phyloP scores from a whole-genome alignment of 495 filamentous ascomycete species.

The Tuber microsphaerosporum region DNA sequence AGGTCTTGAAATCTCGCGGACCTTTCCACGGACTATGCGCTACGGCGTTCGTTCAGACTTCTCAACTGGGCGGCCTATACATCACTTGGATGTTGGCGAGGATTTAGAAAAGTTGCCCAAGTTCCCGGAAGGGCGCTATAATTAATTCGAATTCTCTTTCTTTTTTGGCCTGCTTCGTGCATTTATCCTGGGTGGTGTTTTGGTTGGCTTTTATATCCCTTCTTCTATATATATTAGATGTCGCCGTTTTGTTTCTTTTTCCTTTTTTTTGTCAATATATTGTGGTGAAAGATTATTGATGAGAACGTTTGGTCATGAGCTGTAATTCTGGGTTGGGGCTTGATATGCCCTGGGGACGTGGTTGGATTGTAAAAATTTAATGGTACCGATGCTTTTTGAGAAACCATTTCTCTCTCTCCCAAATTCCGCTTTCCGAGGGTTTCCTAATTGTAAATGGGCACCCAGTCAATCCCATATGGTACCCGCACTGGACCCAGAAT shows the following conservation, averaged over 20 bases:
- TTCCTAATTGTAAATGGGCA: not conserved
- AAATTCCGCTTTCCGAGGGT: not conserved
- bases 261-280: not conserved
- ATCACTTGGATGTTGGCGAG: slow-evolving; percentile 38
- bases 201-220: not conserved
- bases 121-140: slow-evolving; percentile 35
- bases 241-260: not conserved
- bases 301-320: not conserved
- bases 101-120: slow-evolving; percentile 17
- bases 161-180: not conserved
- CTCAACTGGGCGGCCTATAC: slow-evolving; percentile 4
- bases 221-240: not conserved
- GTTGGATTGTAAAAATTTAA: not conserved
- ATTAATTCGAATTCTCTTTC: slow-evolving; percentile 14
- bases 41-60: slow-evolving; percentile 27
- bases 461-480: not conserved
- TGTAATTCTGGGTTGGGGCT: not conserved
- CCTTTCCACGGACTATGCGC: slow-evolving; percentile 23
- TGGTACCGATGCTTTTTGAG: not conserved
- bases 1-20: slow-evolving; percentile 28
- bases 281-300: not conserved
- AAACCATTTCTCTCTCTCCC: not conserved
- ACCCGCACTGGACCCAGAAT: not conserved
- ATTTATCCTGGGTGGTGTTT: not conserved
- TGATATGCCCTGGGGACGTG: not conserved